phyloP scores from a whole-genome alignment of 345 rosid species.

The Eucalyptus rudis region DNA sequence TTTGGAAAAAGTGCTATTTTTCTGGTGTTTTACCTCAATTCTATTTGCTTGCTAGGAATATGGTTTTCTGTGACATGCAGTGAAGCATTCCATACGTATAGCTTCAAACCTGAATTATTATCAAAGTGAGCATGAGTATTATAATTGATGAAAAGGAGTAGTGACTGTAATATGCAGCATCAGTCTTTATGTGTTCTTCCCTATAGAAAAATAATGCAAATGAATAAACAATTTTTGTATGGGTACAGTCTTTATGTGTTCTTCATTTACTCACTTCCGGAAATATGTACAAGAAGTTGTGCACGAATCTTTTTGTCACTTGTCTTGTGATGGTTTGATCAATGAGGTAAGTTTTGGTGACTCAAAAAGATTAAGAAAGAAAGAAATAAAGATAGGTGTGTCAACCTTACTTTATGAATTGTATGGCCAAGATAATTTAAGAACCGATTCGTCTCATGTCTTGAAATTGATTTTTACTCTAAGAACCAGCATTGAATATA shows the following conservation, averaged over 20 bases:
- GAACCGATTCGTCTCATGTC: neutral
- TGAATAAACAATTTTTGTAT: neutral
- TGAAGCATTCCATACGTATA: neutral
- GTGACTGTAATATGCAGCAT: neutral
- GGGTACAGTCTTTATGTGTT: no score
- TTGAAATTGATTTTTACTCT: neutral
- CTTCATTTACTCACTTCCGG: neutral
- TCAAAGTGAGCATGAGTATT: neutral
- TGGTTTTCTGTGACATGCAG: neutral
- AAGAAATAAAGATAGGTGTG: neutral
- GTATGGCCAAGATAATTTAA: neutral
- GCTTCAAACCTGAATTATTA: neutral
- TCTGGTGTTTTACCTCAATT: neutral
- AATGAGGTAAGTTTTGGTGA: neutral
- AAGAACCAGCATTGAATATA: neutral
- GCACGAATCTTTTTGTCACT: neutral
- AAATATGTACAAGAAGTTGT: neutral
- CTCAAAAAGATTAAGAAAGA: neutral
- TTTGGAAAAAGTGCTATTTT: neutral
- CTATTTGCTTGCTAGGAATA: neutral
- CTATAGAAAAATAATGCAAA: neutral
- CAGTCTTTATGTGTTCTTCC: neutral
- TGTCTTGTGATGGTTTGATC: neutral
- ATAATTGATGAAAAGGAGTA: neutral
- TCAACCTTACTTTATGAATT: neutral